Evolutionary conservation across 2,329 filamentous ascomycete species (phyloP).

Genomic region (Claviceps digitariae): DNA sequence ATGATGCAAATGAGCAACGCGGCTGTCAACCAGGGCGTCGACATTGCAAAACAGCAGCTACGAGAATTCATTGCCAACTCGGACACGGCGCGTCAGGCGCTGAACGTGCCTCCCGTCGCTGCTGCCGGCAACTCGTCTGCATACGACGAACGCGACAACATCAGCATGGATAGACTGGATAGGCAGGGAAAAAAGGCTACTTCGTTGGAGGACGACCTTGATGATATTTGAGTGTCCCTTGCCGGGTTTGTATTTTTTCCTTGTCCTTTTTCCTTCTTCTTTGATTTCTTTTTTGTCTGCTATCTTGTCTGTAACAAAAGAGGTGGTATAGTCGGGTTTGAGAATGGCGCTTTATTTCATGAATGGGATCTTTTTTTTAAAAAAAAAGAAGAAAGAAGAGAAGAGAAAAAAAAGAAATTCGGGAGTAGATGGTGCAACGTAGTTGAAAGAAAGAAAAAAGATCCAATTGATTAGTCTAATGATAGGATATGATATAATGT

Average conservation of each 20-base stretch:
- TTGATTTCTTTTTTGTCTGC: not conserved
- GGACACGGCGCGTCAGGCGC: constrained; percentile 72
- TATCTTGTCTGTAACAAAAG: not conserved
- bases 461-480: not conserved
- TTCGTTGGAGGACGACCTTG: constrained; percentile 38
- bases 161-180: constrained; percentile 48
- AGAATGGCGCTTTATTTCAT: constrained; percentile 3
- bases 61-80: constrained; percentile 79
- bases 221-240: constrained; percentile 35
- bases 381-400: not conserved
- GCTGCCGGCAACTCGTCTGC: constrained; percentile 11
- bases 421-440: not conserved
- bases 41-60: constrained; percentile 83
- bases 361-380: not conserved
- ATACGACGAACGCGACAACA: constrained; percentile 28
- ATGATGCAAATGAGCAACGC: constrained; percentile 94
- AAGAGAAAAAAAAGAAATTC: too few species aligned
- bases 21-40: constrained; percentile 70
- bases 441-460: not conserved
- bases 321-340: not conserved
- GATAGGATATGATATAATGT: constrained; percentile 11
- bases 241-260: not conserved
- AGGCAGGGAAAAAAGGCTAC: constrained; percentile 39
- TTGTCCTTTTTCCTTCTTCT: not conserved
- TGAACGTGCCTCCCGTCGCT: constrained; percentile 49